phyloP scores from a whole-genome alignment of 306 rosid genomes.

The Pueraria montana region DNA sequence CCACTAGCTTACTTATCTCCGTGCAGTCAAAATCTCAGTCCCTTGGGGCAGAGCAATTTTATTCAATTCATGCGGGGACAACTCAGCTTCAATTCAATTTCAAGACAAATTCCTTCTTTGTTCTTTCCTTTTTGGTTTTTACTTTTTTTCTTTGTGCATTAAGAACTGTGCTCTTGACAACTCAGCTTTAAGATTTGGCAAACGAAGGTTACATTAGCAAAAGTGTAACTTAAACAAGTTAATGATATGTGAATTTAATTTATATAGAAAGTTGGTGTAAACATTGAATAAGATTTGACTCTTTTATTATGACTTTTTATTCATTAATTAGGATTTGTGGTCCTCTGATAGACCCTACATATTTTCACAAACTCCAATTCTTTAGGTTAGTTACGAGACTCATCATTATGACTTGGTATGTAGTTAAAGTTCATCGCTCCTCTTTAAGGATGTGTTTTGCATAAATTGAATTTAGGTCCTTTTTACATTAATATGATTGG shows the following conservation, averaged over 20 bases:
- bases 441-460: too few relatives aligned
- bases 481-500: too few relatives aligned
- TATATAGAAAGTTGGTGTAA: background rate
- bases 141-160: background rate
- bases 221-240: background rate
- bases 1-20: background rate
- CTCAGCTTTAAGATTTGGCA: background rate
- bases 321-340: background rate
- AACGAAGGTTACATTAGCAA: background rate
- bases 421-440: too few relatives aligned
- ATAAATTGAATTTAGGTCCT: too few relatives aligned
- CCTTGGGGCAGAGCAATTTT: too few relatives aligned
- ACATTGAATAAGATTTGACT: background rate
- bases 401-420: too few relatives aligned
- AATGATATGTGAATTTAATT: background rate
- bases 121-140: background rate
- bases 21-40: background rate
- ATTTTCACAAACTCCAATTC: too few relatives aligned
- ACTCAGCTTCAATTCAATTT: conserved; percentile 2
- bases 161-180: background rate
- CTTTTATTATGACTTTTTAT: background rate
- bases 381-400: too few relatives aligned
- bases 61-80: background rate
- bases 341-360: too few relatives aligned
- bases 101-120: background rate